phyloP scores from a whole-genome alignment of 169 alveolate genomes.

The Neospora caninum region DNA sequence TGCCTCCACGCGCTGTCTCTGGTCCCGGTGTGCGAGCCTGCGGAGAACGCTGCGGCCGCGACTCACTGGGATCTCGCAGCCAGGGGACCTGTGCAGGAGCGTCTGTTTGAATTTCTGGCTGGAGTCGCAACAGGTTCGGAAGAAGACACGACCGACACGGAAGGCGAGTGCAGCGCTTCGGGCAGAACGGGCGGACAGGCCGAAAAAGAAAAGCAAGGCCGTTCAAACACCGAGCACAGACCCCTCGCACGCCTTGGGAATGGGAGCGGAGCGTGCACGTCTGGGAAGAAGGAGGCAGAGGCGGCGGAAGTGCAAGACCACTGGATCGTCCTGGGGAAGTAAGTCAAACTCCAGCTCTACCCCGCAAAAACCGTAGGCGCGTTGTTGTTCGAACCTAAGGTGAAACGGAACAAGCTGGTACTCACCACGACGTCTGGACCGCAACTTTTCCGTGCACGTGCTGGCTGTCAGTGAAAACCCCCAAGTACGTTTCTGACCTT shows the following conservation, averaged over 20 bases:
- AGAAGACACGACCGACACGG: neutral
- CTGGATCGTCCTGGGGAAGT: neutral
- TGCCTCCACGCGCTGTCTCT: conserved; percentile 12
- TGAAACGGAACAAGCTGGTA: no score
- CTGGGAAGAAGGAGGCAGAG: neutral
- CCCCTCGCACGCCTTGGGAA: no score
- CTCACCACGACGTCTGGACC: no score
- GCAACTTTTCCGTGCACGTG: no score
- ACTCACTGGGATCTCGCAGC: conserved; percentile 35
- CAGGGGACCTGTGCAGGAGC: neutral
- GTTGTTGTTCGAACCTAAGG: no score
- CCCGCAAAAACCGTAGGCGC: no score
- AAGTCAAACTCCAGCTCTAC: neutral
- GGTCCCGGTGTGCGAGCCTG: neutral
- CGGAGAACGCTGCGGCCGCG: neutral
- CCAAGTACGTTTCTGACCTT: no score
- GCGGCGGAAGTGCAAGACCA: neutral
- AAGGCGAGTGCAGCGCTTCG: neutral
- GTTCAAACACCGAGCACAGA: neutral
- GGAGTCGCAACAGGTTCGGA: neutral
- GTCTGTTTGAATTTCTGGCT: neutral
- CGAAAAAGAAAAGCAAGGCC: neutral
- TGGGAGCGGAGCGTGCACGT: no score
- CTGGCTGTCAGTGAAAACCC: no score
- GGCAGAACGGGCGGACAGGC: neutral